Conservation (phyloP, 257 asterid genomes). For the Nicotiana undulata region DNA sequence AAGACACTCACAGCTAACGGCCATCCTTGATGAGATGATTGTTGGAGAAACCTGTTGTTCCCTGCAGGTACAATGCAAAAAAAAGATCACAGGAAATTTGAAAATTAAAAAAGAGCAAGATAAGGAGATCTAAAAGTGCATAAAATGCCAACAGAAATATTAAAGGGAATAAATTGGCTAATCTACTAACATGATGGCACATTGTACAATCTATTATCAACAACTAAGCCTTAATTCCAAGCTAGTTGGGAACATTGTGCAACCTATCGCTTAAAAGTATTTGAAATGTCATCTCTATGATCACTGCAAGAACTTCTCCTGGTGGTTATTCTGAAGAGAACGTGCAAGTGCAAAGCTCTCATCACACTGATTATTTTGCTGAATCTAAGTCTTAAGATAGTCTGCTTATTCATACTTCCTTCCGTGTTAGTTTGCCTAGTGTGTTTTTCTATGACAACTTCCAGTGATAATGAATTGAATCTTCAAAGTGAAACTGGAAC, state of each 20-base stretch:
- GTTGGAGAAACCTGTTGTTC: not conserved
- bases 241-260: not conserved
- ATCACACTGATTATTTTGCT: not conserved
- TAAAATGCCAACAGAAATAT: not conserved
- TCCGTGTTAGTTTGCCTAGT: conserved; percentile 2
- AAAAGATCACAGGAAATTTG: not conserved
- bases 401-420: not conserved
- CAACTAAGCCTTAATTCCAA: not conserved
- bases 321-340: not conserved
- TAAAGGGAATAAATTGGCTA: not conserved
- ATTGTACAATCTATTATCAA: not conserved
- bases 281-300: not conserved
- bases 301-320: not conserved
- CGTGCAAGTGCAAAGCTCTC: not conserved
- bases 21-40: conserved; percentile 5
- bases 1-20: not conserved
- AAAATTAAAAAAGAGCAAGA: not conserved
- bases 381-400: not conserved
- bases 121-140: not conserved
- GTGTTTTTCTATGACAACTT: not conserved
- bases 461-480: not conserved
- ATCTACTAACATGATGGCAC: not conserved
- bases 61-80: conserved; percentile 4
- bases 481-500: not conserved
- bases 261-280: not conserved